These are phyloP conservation scores for Cunninghamia lanceolata DNA, from an alignment of 75 land plant species.

Conservation along the genomic window DNA sequence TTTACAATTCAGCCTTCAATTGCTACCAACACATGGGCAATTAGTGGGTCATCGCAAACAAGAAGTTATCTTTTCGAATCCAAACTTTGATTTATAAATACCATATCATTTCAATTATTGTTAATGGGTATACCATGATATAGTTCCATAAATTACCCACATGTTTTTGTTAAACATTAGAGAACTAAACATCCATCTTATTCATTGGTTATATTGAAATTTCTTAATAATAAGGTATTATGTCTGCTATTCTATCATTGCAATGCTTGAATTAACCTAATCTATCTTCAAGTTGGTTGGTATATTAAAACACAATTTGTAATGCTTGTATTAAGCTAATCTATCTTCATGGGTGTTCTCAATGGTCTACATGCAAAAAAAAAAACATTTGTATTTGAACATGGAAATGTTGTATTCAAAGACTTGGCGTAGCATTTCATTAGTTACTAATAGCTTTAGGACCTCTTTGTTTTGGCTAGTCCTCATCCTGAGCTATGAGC, in stretches of 20 bases:
- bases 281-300: conserved; percentile 87
- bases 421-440: too few relatives aligned
- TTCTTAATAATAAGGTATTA: neutral
- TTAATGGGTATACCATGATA: too few relatives aligned
- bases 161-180: neutral
- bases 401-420: too few relatives aligned
- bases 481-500: too few relatives aligned
- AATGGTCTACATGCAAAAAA: too few relatives aligned
- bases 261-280: conserved; percentile 68
- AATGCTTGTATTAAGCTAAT: conserved; percentile 6
- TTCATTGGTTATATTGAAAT: neutral
- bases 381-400: too few relatives aligned
- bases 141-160: too few relatives aligned
- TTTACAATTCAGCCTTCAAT: conserved; percentile 87
- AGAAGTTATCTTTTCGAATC: conserved; percentile 48
- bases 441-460: too few relatives aligned
- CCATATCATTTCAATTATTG: neutral
- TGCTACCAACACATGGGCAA: conserved; percentile 92
- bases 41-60: conserved; percentile 82
- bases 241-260: conserved; percentile 2
- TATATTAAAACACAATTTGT: conserved; percentile 17
- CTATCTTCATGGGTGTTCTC: too few relatives aligned
- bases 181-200: neutral
- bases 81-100: neutral
- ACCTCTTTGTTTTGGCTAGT: too few relatives aligned